A percentile compares a stretch with the other conserved stretches of the same genome.
Evolutionary conservation across 495 filamentous ascomycete genomes (phyloP).

Genomic region (Barbatosphaeria neglecta): DNA sequence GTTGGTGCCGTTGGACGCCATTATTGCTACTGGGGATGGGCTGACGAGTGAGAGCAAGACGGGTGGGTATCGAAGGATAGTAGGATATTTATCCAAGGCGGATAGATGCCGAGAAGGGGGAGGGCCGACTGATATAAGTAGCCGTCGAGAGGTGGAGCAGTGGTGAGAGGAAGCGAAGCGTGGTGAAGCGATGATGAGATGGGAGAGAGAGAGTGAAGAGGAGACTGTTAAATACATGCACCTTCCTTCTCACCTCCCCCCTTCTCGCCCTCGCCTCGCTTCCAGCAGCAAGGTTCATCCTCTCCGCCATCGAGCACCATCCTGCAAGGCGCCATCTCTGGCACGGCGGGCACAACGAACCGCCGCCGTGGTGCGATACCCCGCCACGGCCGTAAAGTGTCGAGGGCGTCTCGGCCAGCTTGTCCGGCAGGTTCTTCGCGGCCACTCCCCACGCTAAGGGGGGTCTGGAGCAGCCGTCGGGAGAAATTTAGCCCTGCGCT

Average conservation of each 20-base stretch:
- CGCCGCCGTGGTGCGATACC: slow-evolving; percentile 2
- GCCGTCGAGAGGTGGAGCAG: too few species aligned
- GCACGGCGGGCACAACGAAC: not conserved
- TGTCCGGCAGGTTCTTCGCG: slow-evolving; percentile 14
- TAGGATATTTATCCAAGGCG: too few species aligned
- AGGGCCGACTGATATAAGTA: too few species aligned
- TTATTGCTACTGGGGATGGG: slow-evolving; percentile 3
- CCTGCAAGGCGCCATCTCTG: not conserved
- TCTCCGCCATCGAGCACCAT: not conserved
- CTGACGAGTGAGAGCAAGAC: not conserved
- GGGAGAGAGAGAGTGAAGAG: too few species aligned
- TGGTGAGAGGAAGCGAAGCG: too few species aligned
- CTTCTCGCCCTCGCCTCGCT: too few species aligned
- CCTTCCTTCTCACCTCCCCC: too few species aligned
- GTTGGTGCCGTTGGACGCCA: slow-evolving; percentile 16
- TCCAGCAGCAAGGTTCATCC: too few species aligned
- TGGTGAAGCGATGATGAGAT: too few species aligned
- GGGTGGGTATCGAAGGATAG: too few species aligned
- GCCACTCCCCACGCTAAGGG: slow-evolving; percentile 12
- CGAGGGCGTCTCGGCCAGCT: not conserved
- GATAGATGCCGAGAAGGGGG: too few species aligned
- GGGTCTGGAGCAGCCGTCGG: slow-evolving; percentile 10
- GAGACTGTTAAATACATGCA: too few species aligned
- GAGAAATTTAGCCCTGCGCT: slow-evolving; percentile 25
- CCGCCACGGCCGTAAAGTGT: not conserved